These are phyloP conservation scores for Dichomitus squalens DNA, from an alignment of 1,284 basidiomycete genomes.

Conservation along the genomic window DNA sequence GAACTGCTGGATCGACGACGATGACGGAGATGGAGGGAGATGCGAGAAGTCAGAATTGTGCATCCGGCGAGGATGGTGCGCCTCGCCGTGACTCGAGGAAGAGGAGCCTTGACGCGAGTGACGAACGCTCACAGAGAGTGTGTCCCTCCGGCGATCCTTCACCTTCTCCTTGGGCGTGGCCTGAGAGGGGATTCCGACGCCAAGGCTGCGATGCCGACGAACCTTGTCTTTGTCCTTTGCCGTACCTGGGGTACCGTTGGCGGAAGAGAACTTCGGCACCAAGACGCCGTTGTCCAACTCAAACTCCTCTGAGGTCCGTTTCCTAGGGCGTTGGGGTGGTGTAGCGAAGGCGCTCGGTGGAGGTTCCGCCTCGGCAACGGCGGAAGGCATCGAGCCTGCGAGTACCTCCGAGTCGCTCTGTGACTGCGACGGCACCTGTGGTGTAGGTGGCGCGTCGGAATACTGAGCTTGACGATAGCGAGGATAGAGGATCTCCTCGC, in stretches of 20 bases:
- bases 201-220: conserved; percentile 76
- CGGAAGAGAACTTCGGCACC: conserved; percentile 47
- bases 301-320: conserved; percentile 82
- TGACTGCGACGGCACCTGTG: conserved; percentile 5
- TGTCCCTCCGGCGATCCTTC: conserved; percentile 72
- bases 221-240: conserved; percentile 54
- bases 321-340: conserved; percentile 61
- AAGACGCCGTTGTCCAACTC: conserved; percentile 73
- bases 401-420: conserved; percentile 2
- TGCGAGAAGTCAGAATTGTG: conserved; percentile 84
- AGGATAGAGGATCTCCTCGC: conserved; percentile 82
- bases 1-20: conserved; percentile 84
- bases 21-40: conserved; percentile 85
- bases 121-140: conserved; percentile 50
- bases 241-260: conserved; percentile 33
- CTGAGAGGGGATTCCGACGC: conserved; percentile 48
- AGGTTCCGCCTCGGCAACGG: conserved; percentile 24
- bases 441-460: conserved; percentile 30
- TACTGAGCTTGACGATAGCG: conserved; percentile 47
- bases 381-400: conserved; percentile 6
- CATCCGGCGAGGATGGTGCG: conserved; percentile 52
- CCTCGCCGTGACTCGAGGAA: conserved; percentile 58
- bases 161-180: conserved; percentile 46
- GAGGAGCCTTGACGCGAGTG: conserved; percentile 74
- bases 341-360: conserved; percentile 66